Evolutionary conservation across 345 rosid species (phyloP), one percentile per base, ranked within the genome.

Genomic region (Eutrema japonicum): DNA sequence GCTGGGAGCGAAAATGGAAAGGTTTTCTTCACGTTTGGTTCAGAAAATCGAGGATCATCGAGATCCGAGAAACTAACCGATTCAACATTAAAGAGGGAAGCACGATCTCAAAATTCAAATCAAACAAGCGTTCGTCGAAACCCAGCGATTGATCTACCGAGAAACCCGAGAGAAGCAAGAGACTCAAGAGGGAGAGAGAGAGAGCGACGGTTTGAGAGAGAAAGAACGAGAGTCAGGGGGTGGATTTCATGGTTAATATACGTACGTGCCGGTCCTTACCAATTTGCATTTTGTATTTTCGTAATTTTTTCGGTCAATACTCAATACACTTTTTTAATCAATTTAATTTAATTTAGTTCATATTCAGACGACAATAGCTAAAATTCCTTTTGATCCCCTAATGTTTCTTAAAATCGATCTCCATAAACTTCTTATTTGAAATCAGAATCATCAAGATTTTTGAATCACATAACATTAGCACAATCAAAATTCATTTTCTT

Each of bases 181-280:
- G 71, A 73, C 22, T 64, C 70, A 8, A 36, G 43, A 68, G 52
- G 42, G n/a, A 78, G 66, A 78, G 66, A 61, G 26, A 53, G 79
- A 72, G 59, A 81, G 81, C 78, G 84, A 77, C 82, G 68, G 81
- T 54, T 85, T 33, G 78, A 27, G 49, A 71, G 43, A 62, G 51
- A 30, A 9, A 42, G 26, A 7, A 18, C 11, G 64, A 50, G n/a
- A 32, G 38, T 67, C 47, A 18, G 50, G 49, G 49, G 78, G 45
- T 75, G 69, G 26, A 14, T 68, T 60, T 32, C 45, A 45, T 18
- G 22, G 68, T 63, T 75, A 75, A 75, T 75, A 75, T 75, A 75
- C 78, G 78, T 75, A 75, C 78, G 78, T 75, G 78, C 74, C 69
- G 79, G 79, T 75, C 69, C 57, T 68, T 41, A 41, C 27, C 68